These are phyloP conservation scores for Cryptococcus deneoformans DNA, from an alignment of 1,284 basidiomycete species.

Conservation along the genomic window DNA sequence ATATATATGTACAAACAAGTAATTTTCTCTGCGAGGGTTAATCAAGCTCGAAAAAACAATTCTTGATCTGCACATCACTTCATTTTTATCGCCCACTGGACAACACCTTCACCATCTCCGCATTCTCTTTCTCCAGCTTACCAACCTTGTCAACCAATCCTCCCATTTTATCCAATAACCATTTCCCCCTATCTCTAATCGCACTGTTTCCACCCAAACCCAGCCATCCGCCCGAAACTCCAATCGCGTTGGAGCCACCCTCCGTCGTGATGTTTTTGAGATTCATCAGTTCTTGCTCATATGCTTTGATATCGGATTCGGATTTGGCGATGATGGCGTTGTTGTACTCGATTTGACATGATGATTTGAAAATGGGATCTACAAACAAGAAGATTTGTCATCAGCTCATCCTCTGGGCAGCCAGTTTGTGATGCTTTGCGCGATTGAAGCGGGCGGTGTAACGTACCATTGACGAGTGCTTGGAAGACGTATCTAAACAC, in stretches of 20 bases:
- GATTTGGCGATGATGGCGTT: slow-evolving; percentile 65
- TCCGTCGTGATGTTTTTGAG: slow-evolving; percentile 60
- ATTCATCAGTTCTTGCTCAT: slow-evolving; percentile 70
- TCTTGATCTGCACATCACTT: background rate
- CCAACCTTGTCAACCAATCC: slow-evolving; percentile 65
- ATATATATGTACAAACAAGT: too few species aligned
- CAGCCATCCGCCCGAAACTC: slow-evolving; percentile 23
- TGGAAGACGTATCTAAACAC: slow-evolving; percentile 84
- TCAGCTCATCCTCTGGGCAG: background rate
- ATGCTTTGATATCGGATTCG: slow-evolving; percentile 64
- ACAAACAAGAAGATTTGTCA: background rate
- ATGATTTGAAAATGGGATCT: slow-evolving; percentile 79
- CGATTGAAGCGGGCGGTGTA: background rate
- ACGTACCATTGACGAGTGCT: slow-evolving; percentile 67
- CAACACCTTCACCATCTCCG: slow-evolving; percentile 62
- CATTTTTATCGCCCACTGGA: slow-evolving; percentile 4
- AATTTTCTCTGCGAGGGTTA: too few species aligned
- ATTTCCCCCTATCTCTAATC: slow-evolving; percentile 62
- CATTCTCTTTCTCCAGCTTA: slow-evolving; percentile 64
- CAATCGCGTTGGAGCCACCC: slow-evolving; percentile 39
- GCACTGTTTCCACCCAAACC: slow-evolving; percentile 54
- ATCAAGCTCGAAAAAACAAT: too few species aligned
- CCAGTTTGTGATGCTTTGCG: background rate
- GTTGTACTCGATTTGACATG: slow-evolving; percentile 77
- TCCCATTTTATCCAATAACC: slow-evolving; percentile 72